Conservation (phyloP, 805 yeast genomes). For the Myxozyma lipomycoides region DNA sequence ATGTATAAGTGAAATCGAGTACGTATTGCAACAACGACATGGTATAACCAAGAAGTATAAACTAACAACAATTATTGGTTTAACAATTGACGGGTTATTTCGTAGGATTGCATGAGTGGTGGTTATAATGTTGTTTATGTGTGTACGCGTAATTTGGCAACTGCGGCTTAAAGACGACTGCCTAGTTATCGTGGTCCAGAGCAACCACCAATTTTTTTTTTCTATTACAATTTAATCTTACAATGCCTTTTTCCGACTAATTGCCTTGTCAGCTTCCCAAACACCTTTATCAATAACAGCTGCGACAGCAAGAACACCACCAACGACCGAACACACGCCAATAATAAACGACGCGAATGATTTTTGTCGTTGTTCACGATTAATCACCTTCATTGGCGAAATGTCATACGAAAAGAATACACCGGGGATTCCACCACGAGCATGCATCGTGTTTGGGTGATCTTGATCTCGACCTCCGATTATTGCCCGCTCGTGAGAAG, state of each 20-base stretch:
- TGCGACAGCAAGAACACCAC: conserved; percentile 91
- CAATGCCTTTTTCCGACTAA: conserved; percentile 48
- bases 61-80: too few species aligned
- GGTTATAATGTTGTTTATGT: too few species aligned
- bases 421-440: conserved; percentile 88
- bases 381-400: conserved; percentile 86
- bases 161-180: neutral
- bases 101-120: too few species aligned
- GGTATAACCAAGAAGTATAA: too few species aligned
- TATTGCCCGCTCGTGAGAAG: conserved; percentile 81
- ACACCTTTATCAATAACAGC: conserved; percentile 82
- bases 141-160: neutral
- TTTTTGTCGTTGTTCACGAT: conserved; percentile 63
- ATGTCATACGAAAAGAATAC: conserved; percentile 84
- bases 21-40: conserved; percentile 23
- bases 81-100: neutral
- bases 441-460: conserved; percentile 70
- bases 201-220: too few species aligned
- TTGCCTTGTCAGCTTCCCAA: conserved; percentile 79
- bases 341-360: conserved; percentile 79
- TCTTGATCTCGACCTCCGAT: conserved; percentile 86
- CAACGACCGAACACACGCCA: conserved; percentile 82
- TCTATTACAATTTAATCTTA: neutral
- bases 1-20: conserved; percentile 33
- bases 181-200: neutral